phyloP scores from a whole-genome alignment of 495 filamentous ascomycete species.

The Pyrenopolyporus hunteri region DNA sequence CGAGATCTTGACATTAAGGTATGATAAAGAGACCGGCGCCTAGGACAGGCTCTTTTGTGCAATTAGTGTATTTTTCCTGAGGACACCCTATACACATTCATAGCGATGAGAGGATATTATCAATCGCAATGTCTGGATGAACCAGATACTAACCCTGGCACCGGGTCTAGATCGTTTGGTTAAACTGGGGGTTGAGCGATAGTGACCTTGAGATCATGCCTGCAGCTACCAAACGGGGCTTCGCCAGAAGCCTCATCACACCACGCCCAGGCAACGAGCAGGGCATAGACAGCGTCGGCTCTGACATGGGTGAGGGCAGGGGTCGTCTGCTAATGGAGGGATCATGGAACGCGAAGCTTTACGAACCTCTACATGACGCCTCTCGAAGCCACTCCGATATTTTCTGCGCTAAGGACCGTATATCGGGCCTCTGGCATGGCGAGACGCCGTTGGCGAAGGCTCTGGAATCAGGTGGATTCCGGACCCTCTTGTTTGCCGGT shows the following conservation, averaged over 20 bases:
- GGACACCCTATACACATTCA: not conserved
- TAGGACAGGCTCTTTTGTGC: not conserved
- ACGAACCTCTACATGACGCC: constrained; percentile 49
- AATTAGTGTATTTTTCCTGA: too few relatives aligned
- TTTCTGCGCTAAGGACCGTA: constrained; percentile 62
- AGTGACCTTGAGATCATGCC: constrained; percentile 58
- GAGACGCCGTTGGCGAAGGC: constrained; percentile 43
- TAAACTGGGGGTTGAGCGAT: constrained; percentile 66
- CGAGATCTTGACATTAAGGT: constrained; percentile 55
- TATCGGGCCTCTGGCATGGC: constrained; percentile 60
- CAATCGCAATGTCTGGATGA: not conserved
- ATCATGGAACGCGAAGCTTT: constrained; percentile 61
- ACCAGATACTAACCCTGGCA: constrained; percentile 7
- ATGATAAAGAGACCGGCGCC: not conserved
- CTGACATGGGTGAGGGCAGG: constrained; percentile 49
- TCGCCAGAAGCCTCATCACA: constrained; percentile 48
- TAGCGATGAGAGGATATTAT: not conserved
- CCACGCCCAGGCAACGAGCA: constrained; percentile 2
- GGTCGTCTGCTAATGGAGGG: constrained; percentile 58
- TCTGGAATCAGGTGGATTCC: constrained; percentile 45
- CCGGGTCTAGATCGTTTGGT: constrained; percentile 55
- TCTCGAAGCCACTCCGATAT: constrained; percentile 48
- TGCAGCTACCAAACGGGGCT: constrained; percentile 53
- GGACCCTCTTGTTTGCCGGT: constrained; percentile 60
- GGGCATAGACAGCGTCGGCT: constrained; percentile 53